These are phyloP conservation scores for Pseudevernia furfuracea DNA, from an alignment of 495 filamentous ascomycete genomes.

Conservation along the genomic window DNA sequence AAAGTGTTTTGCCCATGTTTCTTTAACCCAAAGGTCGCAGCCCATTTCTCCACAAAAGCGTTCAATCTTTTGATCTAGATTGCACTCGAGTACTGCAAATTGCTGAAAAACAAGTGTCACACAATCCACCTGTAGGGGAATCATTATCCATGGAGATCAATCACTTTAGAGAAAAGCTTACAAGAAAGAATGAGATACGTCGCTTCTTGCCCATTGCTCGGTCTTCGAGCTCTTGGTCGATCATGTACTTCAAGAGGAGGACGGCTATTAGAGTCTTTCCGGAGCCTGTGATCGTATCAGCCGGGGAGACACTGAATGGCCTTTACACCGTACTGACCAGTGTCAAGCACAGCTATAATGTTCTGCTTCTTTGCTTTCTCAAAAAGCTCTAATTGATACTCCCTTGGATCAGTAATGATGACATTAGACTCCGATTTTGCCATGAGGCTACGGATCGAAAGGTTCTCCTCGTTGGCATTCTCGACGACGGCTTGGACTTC, in stretches of 20 bases:
- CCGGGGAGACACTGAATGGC: not conserved
- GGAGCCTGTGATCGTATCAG: conserved; percentile 51
- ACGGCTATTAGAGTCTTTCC: conserved; percentile 95
- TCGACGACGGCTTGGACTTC: conserved; percentile 27
- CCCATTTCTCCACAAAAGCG: conserved; percentile 70
- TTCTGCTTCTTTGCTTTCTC: conserved; percentile 81
- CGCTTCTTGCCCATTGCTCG: conserved; percentile 52
- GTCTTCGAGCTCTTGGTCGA: conserved; percentile 70
- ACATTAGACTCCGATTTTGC: conserved; percentile 38
- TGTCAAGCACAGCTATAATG: conserved; percentile 92
- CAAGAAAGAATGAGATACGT: conserved; percentile 78
- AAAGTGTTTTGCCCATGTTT: conserved; percentile 62
- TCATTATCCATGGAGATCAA: conserved; percentile 1
- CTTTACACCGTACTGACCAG: conserved; percentile 44
- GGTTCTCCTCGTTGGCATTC: conserved; percentile 30
- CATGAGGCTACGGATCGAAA: conserved; percentile 40
- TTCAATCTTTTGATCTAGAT: conserved; percentile 74
- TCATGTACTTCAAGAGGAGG: conserved; percentile 67
- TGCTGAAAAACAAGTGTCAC: conserved; percentile 91
- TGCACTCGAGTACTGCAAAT: conserved; percentile 69
- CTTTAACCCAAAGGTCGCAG: conserved; percentile 55
- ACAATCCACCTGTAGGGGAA: conserved; percentile 59
- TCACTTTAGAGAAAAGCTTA: conserved; percentile 25
- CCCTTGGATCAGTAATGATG: conserved; percentile 67
- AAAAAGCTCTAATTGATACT: conserved; percentile 91